Conservation (phyloP, 352 stramenopile species). For the Globisporangium spinosum region DNA sequence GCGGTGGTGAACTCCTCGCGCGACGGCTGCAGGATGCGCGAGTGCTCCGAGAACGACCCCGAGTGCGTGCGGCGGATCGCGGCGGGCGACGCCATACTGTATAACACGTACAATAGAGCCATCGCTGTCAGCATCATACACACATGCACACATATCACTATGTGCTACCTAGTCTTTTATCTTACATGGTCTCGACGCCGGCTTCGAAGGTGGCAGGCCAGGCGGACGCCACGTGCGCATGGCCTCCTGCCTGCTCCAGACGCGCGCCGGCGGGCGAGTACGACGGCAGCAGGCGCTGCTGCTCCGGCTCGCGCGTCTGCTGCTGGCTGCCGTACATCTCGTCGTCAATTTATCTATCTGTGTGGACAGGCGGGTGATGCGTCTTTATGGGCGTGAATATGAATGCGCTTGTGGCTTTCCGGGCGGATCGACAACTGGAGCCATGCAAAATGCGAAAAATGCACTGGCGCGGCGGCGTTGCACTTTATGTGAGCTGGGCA, state of each 20-base stretch:
- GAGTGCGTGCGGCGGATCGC: conserved; percentile 30
- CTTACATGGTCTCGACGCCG: conserved; percentile 52
- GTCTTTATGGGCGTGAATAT: neutral
- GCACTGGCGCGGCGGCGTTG: neutral
- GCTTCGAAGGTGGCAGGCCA: conserved; percentile 80
- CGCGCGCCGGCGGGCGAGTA: conserved; percentile 55
- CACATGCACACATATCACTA: neutral
- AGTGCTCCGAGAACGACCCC: conserved; percentile 42
- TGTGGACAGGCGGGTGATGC: neutral
- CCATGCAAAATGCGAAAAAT: neutral
- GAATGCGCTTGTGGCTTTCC: conserved; percentile 2
- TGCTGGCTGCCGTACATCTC: conserved; percentile 29
- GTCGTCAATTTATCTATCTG: neutral
- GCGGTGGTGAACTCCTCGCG: conserved; percentile 1
- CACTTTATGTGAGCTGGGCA: neutral
- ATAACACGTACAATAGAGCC: neutral
- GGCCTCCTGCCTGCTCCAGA: conserved; percentile 24
- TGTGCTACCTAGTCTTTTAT: neutral
- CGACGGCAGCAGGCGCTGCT: conserved; percentile 49
- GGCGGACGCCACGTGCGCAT: conserved; percentile 26
- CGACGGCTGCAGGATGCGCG: conserved; percentile 31
- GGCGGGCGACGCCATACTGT: conserved; percentile 56
- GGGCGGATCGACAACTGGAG: conserved; percentile 3
- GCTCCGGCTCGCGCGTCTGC: conserved; percentile 1
- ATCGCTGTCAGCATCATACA: conserved; percentile 1